Evolutionary conservation across 208 protist species (phyloP).

Genomic region (Leishmania gerbilli): DNA sequence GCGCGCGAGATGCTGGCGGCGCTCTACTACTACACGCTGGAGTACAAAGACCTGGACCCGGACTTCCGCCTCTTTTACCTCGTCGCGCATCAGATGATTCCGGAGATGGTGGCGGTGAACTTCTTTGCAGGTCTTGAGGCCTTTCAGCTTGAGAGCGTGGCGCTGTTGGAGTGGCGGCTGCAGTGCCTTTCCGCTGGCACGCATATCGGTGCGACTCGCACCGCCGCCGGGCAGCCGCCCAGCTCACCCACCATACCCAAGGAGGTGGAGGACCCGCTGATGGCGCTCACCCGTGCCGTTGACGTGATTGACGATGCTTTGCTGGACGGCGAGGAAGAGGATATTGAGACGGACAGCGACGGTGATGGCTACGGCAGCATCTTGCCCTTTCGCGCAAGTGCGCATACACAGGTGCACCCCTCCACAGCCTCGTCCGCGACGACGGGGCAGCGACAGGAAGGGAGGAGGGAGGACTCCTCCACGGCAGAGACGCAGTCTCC

Average conservation of each 20-base stretch:
- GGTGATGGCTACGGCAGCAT: slow-evolving; percentile 84
- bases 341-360: slow-evolving; percentile 79
- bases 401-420: neutral
- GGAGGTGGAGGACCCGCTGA: slow-evolving; percentile 45
- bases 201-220: neutral
- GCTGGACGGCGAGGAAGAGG: slow-evolving; percentile 60
- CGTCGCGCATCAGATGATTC: slow-evolving; percentile 81
- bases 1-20: slow-evolving; percentile 71
- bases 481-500: neutral
- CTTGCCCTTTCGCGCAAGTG: slow-evolving; percentile 33
- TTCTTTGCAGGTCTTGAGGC: slow-evolving; percentile 82
- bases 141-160: slow-evolving; percentile 45
- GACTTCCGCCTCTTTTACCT: slow-evolving; percentile 90
- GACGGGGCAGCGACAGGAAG: neutral
- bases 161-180: slow-evolving; percentile 25
- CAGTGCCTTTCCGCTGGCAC: neutral
- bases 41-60: slow-evolving; percentile 79
- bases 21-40: slow-evolving; percentile 81
- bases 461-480: neutral
- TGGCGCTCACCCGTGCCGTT: slow-evolving; percentile 34
- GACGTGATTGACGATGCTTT: slow-evolving; percentile 61
- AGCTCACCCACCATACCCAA: neutral
- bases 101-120: slow-evolving; percentile 84
- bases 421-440: neutral
- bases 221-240: neutral